Evolutionary conservation across 306 rosid genomes (phyloP).

Genomic region (Acacia melanoxylon): DNA sequence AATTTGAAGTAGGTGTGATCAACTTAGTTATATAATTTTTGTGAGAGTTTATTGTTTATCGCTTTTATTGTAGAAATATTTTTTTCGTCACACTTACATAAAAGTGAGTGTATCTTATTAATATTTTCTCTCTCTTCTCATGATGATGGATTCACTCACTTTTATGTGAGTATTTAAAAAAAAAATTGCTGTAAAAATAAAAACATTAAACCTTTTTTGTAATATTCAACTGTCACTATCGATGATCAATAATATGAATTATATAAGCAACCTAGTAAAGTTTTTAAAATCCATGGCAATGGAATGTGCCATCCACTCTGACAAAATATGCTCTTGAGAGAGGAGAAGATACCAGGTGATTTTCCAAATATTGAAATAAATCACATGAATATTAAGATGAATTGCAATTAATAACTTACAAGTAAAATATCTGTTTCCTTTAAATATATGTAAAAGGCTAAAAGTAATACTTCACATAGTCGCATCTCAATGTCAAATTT

Average conservation of each 20-base stretch:
- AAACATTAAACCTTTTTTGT: too few relatives aligned
- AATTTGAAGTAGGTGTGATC: too few relatives aligned
- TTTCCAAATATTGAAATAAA: neutral
- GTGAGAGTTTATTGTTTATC: too few relatives aligned
- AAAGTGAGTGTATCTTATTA: too few relatives aligned
- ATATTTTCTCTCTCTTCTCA: too few relatives aligned
- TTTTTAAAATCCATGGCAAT: neutral
- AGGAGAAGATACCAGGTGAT: neutral
- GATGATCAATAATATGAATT: neutral
- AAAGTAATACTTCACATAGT: neutral
- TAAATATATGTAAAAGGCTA: too few relatives aligned
- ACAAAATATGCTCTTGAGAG: neutral
- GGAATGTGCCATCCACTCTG: slow-evolving; percentile 11
- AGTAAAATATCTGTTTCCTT: neutral
- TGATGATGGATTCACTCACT: too few relatives aligned
- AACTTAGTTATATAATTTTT: too few relatives aligned
- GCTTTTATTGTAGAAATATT: too few relatives aligned
- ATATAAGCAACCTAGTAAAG: neutral
- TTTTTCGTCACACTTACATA: too few relatives aligned
- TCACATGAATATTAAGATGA: neutral
- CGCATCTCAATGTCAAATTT: neutral
- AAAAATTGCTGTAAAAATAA: too few relatives aligned
- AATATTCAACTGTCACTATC: neutral
- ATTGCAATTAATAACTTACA: neutral
- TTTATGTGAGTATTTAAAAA: too few relatives aligned